A percentile compares a stretch with the other conserved stretches of the same genome.
Conservation (phyloP, 2,329 filamentous ascomycete genomes). For the Colletotrichum sp. region DNA sequence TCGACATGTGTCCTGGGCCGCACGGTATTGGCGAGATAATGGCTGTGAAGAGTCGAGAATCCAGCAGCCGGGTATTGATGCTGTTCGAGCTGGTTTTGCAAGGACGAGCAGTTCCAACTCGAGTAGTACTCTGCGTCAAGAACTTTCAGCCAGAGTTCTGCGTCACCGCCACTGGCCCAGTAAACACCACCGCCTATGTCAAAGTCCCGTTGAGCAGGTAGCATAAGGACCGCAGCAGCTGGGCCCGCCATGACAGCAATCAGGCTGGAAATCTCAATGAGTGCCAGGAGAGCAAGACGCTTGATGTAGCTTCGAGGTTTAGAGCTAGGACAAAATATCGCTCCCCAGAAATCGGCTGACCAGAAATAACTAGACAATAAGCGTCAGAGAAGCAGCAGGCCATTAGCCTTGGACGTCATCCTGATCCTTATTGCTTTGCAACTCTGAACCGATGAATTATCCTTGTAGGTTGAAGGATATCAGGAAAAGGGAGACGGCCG, state of each 20-base stretch:
- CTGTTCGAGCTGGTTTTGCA: not conserved
- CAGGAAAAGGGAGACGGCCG: not conserved
- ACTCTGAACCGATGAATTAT: not conserved
- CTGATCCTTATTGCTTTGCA: not conserved
- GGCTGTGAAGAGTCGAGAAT: too few relatives aligned
- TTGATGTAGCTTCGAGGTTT: not conserved
- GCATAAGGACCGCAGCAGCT: not conserved
- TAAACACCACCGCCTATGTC: not conserved
- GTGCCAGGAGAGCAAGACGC: not conserved
- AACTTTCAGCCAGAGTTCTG: not conserved
- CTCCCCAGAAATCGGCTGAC: not conserved
- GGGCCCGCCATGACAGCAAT: not conserved
- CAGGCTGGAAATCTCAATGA: not conserved
- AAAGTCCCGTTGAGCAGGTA: not conserved
- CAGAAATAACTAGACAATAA: not conserved
- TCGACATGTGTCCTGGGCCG: not conserved
- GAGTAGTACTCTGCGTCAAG: not conserved
- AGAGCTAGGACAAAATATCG: not conserved
- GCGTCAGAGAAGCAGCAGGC: not conserved
- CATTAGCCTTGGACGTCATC: not conserved
- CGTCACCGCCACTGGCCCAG: not conserved
- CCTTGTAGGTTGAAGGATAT: not conserved
- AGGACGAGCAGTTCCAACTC: not conserved
- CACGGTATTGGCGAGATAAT: too few relatives aligned
- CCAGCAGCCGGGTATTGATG: too few relatives aligned